These are phyloP conservation scores for Fusarium sp. DNA, from an alignment of 2,329 filamentous ascomycete species.

Conservation along the genomic window DNA sequence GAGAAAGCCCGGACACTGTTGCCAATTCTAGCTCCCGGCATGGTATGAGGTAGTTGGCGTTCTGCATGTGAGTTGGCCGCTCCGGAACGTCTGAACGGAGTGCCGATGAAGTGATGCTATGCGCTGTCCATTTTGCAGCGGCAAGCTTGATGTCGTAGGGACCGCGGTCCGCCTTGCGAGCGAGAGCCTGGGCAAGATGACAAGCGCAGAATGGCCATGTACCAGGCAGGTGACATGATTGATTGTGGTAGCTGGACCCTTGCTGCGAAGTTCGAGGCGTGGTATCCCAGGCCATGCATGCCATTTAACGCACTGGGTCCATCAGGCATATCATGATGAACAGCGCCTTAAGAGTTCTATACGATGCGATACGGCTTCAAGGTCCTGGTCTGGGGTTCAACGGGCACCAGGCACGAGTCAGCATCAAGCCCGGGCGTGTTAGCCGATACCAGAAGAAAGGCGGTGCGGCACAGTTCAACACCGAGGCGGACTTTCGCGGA, in stretches of 20 bases:
- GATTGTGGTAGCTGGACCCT: neutral
- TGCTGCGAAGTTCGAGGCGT: neutral
- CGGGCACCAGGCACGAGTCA: neutral
- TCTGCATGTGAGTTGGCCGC: slow-evolving; percentile 7
- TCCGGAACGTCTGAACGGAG: neutral
- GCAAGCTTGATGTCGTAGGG: slow-evolving; percentile 11
- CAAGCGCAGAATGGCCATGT: slow-evolving; percentile 1
- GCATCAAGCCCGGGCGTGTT: neutral
- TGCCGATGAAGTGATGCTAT: neutral
- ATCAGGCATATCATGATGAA: neutral
- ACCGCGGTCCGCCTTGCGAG: slow-evolving; percentile 5
- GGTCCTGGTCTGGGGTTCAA: neutral
- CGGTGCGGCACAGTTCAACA: neutral
- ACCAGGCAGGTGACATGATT: neutral
- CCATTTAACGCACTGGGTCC: slow-evolving; percentile 20
- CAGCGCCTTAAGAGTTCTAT: slow-evolving; percentile 1
- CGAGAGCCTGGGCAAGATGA: neutral
- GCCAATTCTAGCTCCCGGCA: slow-evolving; percentile 22
- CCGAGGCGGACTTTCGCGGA: neutral
- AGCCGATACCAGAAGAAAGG: neutral
- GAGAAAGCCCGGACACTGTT: neutral
- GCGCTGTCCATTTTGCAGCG: slow-evolving; percentile 4
- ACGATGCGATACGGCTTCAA: neutral
- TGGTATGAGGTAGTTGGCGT: slow-evolving; percentile 1
- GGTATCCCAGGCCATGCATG: slow-evolving; percentile 25